Conservation (phyloP, 202 grass and related monocot species). For the Setaria viridis region DNA sequence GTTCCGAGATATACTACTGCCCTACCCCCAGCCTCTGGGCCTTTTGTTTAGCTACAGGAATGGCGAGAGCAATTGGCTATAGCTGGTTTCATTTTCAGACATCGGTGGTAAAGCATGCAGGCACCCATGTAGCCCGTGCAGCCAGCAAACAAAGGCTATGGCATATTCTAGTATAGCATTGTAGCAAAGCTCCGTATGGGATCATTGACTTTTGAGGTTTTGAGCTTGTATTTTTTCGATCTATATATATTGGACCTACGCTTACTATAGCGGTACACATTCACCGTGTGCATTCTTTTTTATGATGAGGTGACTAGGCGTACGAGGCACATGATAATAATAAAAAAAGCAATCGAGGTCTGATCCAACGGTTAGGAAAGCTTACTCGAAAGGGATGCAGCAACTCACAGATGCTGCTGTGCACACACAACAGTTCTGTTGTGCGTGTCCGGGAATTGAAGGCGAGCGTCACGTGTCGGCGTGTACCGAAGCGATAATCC, state of each 20-base stretch:
- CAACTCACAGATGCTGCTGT: not conserved
- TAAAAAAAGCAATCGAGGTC: not conserved
- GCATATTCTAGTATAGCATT: not conserved
- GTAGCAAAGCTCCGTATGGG: not conserved
- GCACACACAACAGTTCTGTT: not conserved
- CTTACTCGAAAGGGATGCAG: not conserved
- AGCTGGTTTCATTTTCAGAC: slow-evolving; percentile 20
- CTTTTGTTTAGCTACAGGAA: slow-evolving; percentile 20
- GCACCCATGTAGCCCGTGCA: not conserved
- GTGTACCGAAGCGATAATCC: not conserved
- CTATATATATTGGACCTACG: not conserved
- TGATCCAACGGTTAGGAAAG: not conserved
- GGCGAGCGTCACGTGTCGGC: not conserved
- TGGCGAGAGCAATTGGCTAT: slow-evolving; percentile 8
- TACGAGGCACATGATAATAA: too few species aligned
- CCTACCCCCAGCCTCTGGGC: slow-evolving; percentile 1
- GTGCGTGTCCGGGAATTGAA: not conserved
- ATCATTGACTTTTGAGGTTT: slow-evolving; percentile 48
- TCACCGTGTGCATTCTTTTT: not conserved
- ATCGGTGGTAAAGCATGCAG: not conserved
- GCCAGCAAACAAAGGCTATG: not conserved
- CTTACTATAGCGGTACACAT: not conserved
- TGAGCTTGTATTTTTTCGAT: not conserved
- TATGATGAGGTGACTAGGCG: not conserved
- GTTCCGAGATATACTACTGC: slow-evolving; percentile 32